phyloP scores from a whole-genome alignment of 495 filamentous ascomycete genomes.

The Aspergillus homomorphus region DNA sequence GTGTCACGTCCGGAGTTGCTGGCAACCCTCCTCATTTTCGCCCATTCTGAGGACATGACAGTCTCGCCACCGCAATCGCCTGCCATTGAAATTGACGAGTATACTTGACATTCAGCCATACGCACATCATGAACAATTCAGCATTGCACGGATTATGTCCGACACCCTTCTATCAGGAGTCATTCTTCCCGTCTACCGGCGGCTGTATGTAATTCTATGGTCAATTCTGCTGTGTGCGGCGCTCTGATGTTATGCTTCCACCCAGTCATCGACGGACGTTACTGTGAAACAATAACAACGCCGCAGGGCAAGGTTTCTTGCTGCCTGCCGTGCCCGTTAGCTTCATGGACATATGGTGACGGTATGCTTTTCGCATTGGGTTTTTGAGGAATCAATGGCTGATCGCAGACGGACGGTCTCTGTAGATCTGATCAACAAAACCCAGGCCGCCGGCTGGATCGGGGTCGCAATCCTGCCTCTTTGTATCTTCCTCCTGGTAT shows the following conservation, averaged over 20 bases:
- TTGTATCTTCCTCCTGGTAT: conserved; percentile 73
- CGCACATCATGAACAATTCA: conserved; percentile 25
- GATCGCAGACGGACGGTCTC: neutral
- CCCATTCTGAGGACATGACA: conserved; percentile 17
- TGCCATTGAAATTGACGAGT: conserved; percentile 6
- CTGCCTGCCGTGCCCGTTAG: conserved; percentile 87
- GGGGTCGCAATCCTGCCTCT: conserved; percentile 70
- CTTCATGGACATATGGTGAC: conserved; percentile 80
- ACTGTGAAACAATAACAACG: conserved; percentile 53
- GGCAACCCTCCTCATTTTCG: neutral
- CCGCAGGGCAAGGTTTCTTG: conserved; percentile 51
- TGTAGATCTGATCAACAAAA: conserved; percentile 61
- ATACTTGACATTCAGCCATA: conserved; percentile 3
- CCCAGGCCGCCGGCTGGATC: conserved; percentile 69
- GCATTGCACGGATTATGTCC: conserved; percentile 53
- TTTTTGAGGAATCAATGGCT: neutral
- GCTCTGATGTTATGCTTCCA: conserved; percentile 10
- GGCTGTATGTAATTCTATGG: conserved; percentile 55
- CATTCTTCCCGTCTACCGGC: conserved; percentile 53
- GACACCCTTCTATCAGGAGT: conserved; percentile 60
- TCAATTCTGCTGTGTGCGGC: neutral
- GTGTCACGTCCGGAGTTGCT: conserved; percentile 8
- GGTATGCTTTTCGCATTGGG: conserved; percentile 38
- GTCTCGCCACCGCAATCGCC: conserved; percentile 10
- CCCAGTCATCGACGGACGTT: conserved; percentile 66